Conservation (phyloP, 2,329 filamentous ascomycete species). For the Passalora sequoiae region DNA sequence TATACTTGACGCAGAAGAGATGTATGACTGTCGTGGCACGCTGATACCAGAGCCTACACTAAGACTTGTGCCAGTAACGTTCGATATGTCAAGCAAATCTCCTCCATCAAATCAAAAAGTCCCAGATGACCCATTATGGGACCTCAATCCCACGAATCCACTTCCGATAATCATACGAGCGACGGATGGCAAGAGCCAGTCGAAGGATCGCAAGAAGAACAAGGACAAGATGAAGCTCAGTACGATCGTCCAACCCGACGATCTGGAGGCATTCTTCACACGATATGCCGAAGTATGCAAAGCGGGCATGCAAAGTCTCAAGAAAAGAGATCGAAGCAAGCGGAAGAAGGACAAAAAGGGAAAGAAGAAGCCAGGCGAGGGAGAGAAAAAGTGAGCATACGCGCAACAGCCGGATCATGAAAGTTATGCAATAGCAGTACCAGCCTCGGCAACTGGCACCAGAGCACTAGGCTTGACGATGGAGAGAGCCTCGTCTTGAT, state of each 20-base stretch:
- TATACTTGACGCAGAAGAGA: constrained; percentile 73
- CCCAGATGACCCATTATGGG: constrained; percentile 53
- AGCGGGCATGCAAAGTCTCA: constrained; percentile 77
- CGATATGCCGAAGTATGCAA: constrained; percentile 90
- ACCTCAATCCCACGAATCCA: constrained; percentile 55
- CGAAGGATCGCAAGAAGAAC: constrained; percentile 45
- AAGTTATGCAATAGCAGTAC: no score
- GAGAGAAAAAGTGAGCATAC: constrained; percentile 25
- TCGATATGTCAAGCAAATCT: constrained; percentile 40
- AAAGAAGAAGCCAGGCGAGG: constrained; percentile 49
- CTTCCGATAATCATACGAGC: constrained; percentile 76
- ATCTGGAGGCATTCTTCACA: constrained; percentile 73
- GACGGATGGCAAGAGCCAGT: constrained; percentile 63
- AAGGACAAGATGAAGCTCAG: constrained; percentile 69
- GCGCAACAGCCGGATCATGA: no score
- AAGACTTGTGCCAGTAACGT: constrained; percentile 41
- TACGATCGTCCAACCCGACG: constrained; percentile 71
- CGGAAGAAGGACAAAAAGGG: constrained; percentile 73
- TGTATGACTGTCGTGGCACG: constrained; percentile 46
- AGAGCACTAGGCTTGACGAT: no score
- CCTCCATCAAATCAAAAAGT: constrained; percentile 35
- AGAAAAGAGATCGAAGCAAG: constrained; percentile 89
- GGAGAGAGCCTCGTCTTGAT: no score
- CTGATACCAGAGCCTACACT: no score
- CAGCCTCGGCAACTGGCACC: no score